Conservation (phyloP, 306 rosid genomes). For the Trifolium repens region DNA sequence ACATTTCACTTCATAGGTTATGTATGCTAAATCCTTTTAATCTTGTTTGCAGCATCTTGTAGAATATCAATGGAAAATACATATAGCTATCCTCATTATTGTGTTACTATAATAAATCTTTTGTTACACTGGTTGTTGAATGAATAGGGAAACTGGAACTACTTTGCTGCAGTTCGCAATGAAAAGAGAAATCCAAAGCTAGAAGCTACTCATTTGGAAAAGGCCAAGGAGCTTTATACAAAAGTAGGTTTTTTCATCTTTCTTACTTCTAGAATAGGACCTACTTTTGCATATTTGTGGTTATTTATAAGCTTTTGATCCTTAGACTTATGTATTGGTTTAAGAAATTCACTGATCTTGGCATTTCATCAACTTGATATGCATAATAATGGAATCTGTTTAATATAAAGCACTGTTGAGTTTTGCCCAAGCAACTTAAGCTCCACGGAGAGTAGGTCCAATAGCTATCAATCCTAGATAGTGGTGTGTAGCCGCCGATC, state of each 20-base stretch:
- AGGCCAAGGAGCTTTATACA: conserved; percentile 94
- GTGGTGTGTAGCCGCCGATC: not conserved
- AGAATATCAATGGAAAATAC: conserved; percentile 15
- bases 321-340: conserved; percentile 20
- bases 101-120: conserved; percentile 16
- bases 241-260: conserved; percentile 52
- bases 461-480: not conserved
- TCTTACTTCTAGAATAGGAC: conserved; percentile 27
- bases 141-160: conserved; percentile 97
- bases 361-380: conserved; percentile 29
- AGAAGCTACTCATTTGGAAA: conserved; percentile 98
- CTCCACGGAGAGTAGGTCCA: conserved; percentile 3
- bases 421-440: conserved; percentile 10
- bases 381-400: conserved; percentile 21
- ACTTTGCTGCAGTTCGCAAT: conserved; percentile 97
- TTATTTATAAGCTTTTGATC: conserved; percentile 33
- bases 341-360: conserved; percentile 28
- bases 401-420: not conserved
- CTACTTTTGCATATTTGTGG: conserved; percentile 22
- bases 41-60: conserved; percentile 27
- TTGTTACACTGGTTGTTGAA: conserved; percentile 44
- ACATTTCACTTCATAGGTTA: conserved; percentile 40
- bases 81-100: conserved; percentile 20
- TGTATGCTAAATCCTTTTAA: conserved; percentile 21
- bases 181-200: conserved; percentile 97